phyloP scores from a whole-genome alignment of 176 grass and related monocot genomes.

The Themeda triandra region DNA sequence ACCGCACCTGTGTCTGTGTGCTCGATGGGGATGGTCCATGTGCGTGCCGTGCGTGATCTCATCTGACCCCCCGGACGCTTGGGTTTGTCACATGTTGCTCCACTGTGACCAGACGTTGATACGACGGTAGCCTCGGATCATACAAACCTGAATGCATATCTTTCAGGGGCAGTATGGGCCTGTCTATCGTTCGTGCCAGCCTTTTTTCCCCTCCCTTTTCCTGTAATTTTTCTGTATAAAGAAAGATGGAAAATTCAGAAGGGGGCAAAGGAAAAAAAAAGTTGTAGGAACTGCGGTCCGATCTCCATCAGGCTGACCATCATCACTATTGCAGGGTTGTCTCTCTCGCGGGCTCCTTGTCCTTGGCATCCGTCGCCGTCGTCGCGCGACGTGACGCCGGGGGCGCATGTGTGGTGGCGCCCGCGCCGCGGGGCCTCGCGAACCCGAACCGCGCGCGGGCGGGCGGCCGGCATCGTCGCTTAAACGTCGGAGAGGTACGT shows the following conservation, averaged over 20 bases:
- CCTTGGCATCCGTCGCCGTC: conserved; percentile 27
- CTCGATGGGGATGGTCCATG: conserved; percentile 3
- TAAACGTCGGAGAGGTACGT: conserved; percentile 31
- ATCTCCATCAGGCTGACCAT: neutral
- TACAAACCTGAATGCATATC: conserved; percentile 12
- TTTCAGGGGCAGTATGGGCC: conserved; percentile 26
- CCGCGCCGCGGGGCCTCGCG: neutral
- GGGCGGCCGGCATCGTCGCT: neutral
- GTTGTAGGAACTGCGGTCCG: neutral
- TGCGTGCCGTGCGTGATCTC: neutral
- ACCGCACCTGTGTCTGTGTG: neutral
- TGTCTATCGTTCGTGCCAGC: neutral
- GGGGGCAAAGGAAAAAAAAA: neutral
- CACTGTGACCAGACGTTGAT: conserved; percentile 33
- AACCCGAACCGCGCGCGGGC: neutral
- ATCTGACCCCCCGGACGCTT: conserved; percentile 10
- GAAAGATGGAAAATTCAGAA: neutral
- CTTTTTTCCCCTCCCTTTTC: neutral
- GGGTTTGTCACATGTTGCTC: conserved; percentile 14
- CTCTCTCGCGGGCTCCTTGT: conserved; percentile 4
- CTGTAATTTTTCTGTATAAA: neutral
- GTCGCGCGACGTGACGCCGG: conserved; percentile 15
- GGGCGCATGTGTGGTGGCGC: conserved; percentile 21
- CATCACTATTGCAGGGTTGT: conserved; percentile 8
- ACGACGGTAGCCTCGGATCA: conserved; percentile 19